Evolutionary conservation across 2,329 filamentous ascomycete species (phyloP).

Genomic region (Scytalidium sp.): DNA sequence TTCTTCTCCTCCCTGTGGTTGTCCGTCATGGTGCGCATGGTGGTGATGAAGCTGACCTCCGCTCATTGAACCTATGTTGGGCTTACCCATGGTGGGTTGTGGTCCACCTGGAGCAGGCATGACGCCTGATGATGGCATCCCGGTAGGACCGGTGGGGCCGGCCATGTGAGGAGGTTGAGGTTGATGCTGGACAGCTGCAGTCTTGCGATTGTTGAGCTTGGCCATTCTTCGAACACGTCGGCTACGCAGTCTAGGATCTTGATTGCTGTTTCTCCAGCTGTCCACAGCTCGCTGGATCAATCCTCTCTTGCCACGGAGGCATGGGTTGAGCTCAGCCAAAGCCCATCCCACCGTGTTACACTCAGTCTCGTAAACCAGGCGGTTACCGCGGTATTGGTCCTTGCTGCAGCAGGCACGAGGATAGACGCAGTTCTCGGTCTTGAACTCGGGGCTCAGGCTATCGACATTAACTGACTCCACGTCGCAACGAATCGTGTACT

Average conservation of each 20-base stretch:
- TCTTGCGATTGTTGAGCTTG: constrained; percentile 89
- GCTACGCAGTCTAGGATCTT: constrained; percentile 87
- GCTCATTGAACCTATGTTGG: constrained; percentile 65
- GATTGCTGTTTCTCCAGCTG: constrained; percentile 98
- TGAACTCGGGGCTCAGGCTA: constrained; percentile 81
- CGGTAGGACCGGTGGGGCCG: constrained; percentile 62
- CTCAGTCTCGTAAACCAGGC: constrained; percentile 94
- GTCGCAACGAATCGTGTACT: constrained; percentile 97
- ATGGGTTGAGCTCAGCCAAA: constrained; percentile 86
- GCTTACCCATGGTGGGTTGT: constrained; percentile 56
- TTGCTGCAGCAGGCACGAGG: constrained; percentile 92
- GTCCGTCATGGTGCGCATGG: constrained; percentile 70
- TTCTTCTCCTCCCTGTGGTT: constrained; percentile 68
- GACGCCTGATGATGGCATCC: constrained; percentile 59
- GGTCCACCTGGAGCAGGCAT: constrained; percentile 54
- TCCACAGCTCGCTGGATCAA: constrained; percentile 96
- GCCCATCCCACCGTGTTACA: constrained; percentile 99
- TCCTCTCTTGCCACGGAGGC: constrained; percentile 87
- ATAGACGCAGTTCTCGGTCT: constrained; percentile 97
- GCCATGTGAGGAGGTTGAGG: constrained; percentile 60
- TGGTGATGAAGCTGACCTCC: constrained; percentile 66
- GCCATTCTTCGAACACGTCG: constrained; percentile 91
- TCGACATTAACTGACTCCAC: constrained; percentile 96
- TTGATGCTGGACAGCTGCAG: constrained; percentile 52
- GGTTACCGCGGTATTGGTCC: constrained; percentile 94